These are phyloP conservation scores for Leonotis leonurus DNA, from an alignment of 257 asterid genomes.

Conservation along the genomic window DNA sequence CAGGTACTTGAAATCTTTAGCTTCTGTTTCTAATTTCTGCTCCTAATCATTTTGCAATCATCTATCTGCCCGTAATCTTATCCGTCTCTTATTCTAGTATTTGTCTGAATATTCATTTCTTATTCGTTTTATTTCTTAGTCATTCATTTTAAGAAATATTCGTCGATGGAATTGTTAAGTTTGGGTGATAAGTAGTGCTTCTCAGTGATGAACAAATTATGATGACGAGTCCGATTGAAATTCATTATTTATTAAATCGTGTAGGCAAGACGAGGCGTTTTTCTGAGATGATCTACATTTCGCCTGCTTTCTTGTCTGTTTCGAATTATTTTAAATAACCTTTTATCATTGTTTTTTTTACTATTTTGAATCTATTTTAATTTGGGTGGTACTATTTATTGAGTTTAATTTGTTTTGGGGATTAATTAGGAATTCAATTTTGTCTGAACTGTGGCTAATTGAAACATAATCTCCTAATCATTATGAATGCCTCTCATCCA, in stretches of 20 bases:
- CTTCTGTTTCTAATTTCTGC: neutral
- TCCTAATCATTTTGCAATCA: neutral
- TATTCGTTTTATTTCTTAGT: too few relatives aligned
- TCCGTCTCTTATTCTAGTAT: neutral
- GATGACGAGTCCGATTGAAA: conserved; percentile 95
- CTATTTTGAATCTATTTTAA: neutral
- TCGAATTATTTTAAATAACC: neutral
- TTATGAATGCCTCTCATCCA: conserved; percentile 28
- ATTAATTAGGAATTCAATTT: conserved; percentile 25
- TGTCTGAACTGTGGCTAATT: conserved; percentile 26
- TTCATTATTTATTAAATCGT: conserved; percentile 56
- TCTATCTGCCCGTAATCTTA: neutral
- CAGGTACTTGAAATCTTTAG: conserved; percentile 1
- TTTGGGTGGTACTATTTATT: neutral
- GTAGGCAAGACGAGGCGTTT: conserved; percentile 88
- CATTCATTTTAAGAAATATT: neutral
- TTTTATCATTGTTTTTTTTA: neutral
- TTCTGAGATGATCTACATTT: conserved; percentile 56
- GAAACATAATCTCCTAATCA: conserved; percentile 41
- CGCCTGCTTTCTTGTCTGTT: neutral
- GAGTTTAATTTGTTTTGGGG: neutral
- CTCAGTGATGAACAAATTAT: conserved; percentile 56
- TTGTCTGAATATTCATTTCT: neutral
- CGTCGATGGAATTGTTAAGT: neutral
- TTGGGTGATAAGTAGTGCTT: conserved; percentile 19